Evolutionary conservation across 345 rosid genomes (phyloP).

Genomic region (Gossypium anomalum): DNA sequence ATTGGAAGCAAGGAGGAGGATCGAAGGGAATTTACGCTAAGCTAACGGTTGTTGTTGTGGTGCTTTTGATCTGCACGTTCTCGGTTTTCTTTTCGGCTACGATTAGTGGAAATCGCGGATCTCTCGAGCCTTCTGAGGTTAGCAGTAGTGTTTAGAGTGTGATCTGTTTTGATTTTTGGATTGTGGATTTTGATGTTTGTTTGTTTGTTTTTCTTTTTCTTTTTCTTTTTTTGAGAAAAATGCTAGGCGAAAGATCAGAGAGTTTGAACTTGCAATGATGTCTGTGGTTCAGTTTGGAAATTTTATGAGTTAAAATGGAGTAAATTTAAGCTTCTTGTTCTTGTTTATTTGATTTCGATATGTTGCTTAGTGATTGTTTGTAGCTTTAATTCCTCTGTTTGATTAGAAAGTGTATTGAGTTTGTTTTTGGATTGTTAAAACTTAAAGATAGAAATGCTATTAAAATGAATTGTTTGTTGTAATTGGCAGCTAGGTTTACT

Average conservation of each 20-base stretch:
- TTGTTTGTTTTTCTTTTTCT: neutral
- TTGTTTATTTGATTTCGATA: neutral
- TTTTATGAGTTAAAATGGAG: neutral
- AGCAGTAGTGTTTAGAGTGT: neutral
- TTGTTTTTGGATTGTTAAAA: neutral
- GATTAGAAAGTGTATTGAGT: neutral
- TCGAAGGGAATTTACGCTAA: slow-evolving; percentile 55
- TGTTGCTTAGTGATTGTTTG: neutral
- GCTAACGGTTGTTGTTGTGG: slow-evolving; percentile 55
- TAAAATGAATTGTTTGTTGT: neutral
- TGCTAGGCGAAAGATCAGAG: neutral
- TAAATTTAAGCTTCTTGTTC: neutral
- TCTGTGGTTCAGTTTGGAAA: neutral
- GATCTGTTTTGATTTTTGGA: neutral
- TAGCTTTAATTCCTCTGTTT: neutral
- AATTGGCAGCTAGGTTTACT: neutral
- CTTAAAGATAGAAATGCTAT: neutral
- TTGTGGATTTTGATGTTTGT: slow-evolving; percentile 19
- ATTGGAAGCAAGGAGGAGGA: slow-evolving; percentile 52
- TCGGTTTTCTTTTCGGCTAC: slow-evolving; percentile 55
- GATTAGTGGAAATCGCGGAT: slow-evolving; percentile 37
- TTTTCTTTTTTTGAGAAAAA: slow-evolving; percentile 2
- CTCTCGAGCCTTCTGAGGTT: slow-evolving; percentile 54
- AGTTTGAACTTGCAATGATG: slow-evolving; percentile 2
- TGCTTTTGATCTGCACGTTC: slow-evolving; percentile 73